Evolutionary conservation across 2,329 filamentous ascomycete species (phyloP), one percentile per base, ranked within the genome.

Genomic region (Aspergillus persii): DNA sequence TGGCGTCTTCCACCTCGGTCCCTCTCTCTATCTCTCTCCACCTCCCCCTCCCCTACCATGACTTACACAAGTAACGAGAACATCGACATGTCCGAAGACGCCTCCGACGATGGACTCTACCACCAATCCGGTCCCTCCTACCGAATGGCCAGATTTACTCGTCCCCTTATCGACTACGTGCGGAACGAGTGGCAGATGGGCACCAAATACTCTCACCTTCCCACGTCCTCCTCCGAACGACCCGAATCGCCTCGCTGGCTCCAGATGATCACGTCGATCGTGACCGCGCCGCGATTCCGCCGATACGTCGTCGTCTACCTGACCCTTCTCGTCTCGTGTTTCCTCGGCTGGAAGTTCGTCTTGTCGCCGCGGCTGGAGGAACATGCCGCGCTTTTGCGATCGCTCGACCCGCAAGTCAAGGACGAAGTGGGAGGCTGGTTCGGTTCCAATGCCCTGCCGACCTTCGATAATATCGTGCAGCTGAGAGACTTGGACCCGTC

Each of bases 401-500:
- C 75, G 11, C 61, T 79, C 30, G 72, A 76, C 56, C 61, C 64
- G n/a, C 64, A 62, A 18, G 61, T 64, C 18, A 69, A 69, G 63
- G 59, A 68, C 31, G 59, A 64, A 48, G 53, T 65, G 1, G 73
- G 69, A 6, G 76, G 74, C 0, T 74, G 73, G 67, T 84, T 80
- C 66, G 82, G 82, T 3, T 68, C 69, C 33, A 84, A 84, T 63
- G 69, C 76, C 54, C 63, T 77, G 56, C 81, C 81, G 11, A 69
- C 71, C 7, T 83, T 84, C 61, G 75, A 78, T 50, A 78, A 78
- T 60, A 75, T 86, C 67, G 75, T 81, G 9, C 79, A 81, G 49
- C 68, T 87, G 53, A 76, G 76, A 64, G 76, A 77, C 12, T 66
- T 88, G 63, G 79, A 84, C 64, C 65, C 76, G 29, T 64, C 71